Evolutionary conservation across 495 filamentous ascomycete genomes (phyloP).

Genomic region (Hypoxylon fuscum): DNA sequence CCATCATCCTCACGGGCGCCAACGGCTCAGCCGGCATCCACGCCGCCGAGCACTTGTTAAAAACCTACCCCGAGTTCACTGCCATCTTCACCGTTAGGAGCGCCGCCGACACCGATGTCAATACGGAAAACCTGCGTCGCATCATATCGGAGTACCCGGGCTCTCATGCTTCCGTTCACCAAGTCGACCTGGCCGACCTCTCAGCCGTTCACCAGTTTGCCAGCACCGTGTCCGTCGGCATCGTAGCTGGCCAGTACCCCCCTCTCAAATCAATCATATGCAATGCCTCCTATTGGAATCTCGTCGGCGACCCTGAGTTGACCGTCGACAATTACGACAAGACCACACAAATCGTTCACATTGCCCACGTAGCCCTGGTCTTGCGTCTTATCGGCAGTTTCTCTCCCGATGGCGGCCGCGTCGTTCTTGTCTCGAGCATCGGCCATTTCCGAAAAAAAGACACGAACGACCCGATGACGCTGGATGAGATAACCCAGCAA

Average conservation of each 20-base stretch:
- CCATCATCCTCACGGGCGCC: slow-evolving; percentile 6
- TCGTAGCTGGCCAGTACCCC: slow-evolving; percentile 46
- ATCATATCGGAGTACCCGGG: not conserved
- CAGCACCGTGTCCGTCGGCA: too few relatives aligned
- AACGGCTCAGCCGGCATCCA: slow-evolving; percentile 8
- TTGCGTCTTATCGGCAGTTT: slow-evolving; percentile 54
- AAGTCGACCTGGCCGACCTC: slow-evolving; percentile 52
- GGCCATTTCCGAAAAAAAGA: slow-evolving; percentile 47
- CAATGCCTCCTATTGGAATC: slow-evolving; percentile 57
- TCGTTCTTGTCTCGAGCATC: slow-evolving; percentile 51
- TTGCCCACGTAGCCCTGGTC: slow-evolving; percentile 54
- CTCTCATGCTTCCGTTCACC: not conserved
- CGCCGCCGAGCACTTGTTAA: slow-evolving; percentile 2
- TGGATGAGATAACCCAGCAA: slow-evolving; percentile 47
- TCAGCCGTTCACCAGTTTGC: slow-evolving; percentile 49
- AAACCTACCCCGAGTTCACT: slow-evolving; percentile 1
- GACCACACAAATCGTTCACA: slow-evolving; percentile 53
- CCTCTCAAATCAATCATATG: slow-evolving; percentile 52
- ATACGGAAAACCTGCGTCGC: not conserved
- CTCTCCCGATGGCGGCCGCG: slow-evolving; percentile 46
- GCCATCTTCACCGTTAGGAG: slow-evolving; percentile 4
- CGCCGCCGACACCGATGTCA: not conserved
- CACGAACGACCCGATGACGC: slow-evolving; percentile 46
- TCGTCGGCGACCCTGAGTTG: slow-evolving; percentile 46
- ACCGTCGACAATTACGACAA: slow-evolving; percentile 54